Evolutionary conservation across 2,329 filamentous ascomycete species (phyloP).

Genomic region (Cladobotryum protrusum): DNA sequence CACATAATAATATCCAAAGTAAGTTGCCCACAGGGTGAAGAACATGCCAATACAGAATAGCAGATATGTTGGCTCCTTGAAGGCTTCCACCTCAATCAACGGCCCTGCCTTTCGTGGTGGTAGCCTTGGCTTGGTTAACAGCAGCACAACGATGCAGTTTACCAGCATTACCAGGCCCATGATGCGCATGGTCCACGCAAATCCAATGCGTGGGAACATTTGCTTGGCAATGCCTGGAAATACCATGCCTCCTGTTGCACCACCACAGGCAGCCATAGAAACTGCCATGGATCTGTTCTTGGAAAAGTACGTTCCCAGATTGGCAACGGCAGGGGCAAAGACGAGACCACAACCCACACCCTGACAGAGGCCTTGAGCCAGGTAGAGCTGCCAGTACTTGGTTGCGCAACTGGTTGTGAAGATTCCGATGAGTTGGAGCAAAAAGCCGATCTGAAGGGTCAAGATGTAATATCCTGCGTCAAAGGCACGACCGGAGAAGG

Average conservation of each 20-base stretch:
- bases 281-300: conserved; percentile 54
- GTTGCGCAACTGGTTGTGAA: conserved; percentile 39
- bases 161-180: conserved; percentile 55
- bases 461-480: conserved; percentile 36
- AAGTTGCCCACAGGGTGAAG: conserved; percentile 42
- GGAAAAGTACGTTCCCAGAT: conserved; percentile 55
- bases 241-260: conserved; percentile 55
- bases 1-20: conserved; percentile 44
- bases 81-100: conserved; percentile 44
- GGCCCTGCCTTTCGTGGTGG: conserved; percentile 44
- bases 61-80: conserved; percentile 41
- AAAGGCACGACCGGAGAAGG: conserved; percentile 35
- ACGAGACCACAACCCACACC: conserved; percentile 50
- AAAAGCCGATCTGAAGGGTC: conserved; percentile 27
- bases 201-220: conserved; percentile 54
- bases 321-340: conserved; percentile 47
- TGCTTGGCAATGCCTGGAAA: conserved; percentile 54
- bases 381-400: conserved; percentile 42
- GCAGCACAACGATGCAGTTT: conserved; percentile 31
- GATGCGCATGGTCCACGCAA: conserved; percentile 57
- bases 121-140: conserved; percentile 41
- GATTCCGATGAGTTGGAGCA: conserved; percentile 40
- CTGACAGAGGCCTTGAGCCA: conserved; percentile 50
- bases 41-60: conserved; percentile 30
- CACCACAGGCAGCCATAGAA: conserved; percentile 53